phyloP scores from a whole-genome alignment of 2,329 filamentous ascomycete species.

The Colletotrichum liaoningense region DNA sequence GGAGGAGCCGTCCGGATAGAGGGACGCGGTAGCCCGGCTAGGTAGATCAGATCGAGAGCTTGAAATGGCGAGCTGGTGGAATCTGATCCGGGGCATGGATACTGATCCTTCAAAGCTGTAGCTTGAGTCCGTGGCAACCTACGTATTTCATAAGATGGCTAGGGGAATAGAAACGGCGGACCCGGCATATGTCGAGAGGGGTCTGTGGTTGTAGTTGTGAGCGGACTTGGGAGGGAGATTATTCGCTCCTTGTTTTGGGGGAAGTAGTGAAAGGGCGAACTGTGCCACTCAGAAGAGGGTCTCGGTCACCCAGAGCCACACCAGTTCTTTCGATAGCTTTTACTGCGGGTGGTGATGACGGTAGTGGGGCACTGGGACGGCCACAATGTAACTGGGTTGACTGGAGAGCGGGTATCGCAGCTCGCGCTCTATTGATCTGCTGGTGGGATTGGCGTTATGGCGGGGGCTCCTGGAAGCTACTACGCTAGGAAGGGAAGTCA shows the following conservation, averaged over 20 bases:
- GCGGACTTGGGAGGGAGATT: background rate
- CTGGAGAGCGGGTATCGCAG: conserved; percentile 26
- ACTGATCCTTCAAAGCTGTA: background rate
- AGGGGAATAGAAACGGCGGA: background rate
- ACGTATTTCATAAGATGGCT: background rate
- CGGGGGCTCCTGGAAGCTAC: conserved; percentile 26
- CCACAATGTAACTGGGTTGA: conserved; percentile 4
- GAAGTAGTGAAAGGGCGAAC: conserved; percentile 1
- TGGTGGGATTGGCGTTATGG: conserved; percentile 17
- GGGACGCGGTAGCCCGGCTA: background rate
- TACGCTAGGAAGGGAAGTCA: conserved; percentile 27
- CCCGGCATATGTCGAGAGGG: background rate
- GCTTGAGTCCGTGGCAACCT: background rate
- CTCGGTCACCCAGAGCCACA: conserved; percentile 30
- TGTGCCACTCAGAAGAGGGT: conserved; percentile 13
- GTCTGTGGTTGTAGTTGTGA: background rate
- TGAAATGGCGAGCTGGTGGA: background rate
- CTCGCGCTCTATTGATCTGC: conserved; percentile 21
- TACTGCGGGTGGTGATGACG: conserved; percentile 18
- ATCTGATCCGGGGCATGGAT: conserved; percentile 22
- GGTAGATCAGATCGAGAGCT: background rate
- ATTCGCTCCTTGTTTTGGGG: conserved; percentile 1
- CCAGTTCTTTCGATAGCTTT: background rate
- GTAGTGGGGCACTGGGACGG: conserved; percentile 24
- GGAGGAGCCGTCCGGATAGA: background rate